Conservation (phyloP, 495 filamentous ascomycete species). For the Aspergillus funiculosus region DNA sequence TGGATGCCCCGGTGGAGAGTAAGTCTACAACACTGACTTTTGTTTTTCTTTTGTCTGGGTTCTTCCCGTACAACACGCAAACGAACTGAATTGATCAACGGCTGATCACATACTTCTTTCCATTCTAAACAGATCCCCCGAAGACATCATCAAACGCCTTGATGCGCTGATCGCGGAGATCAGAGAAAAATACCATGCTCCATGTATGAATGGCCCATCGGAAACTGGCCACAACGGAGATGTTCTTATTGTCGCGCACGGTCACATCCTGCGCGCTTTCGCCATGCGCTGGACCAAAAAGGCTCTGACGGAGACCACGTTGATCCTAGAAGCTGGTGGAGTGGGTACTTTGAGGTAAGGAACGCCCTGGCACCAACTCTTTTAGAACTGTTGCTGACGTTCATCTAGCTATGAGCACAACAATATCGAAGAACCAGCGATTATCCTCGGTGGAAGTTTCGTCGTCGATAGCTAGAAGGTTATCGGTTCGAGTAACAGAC, state of each 20-base stretch:
- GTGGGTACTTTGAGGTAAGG: slow-evolving; percentile 71
- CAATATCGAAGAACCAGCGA: slow-evolving; percentile 61
- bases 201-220: slow-evolving; percentile 30
- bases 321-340: slow-evolving; percentile 69
- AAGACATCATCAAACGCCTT: slow-evolving; percentile 60
- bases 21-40: slow-evolving; percentile 24
- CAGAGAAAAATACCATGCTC: slow-evolving; percentile 47
- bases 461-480: slow-evolving; percentile 32
- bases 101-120: background rate
- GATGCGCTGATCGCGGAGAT: slow-evolving; percentile 75
- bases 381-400: no score
- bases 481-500: background rate
- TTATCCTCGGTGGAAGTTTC: slow-evolving; percentile 54
- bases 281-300: slow-evolving; percentile 81
- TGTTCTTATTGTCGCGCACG: slow-evolving; percentile 70
- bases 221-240: slow-evolving; percentile 45
- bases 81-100: no score
- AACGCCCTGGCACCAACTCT: background rate
- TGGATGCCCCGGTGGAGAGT: slow-evolving; percentile 68
- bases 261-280: slow-evolving; percentile 83
- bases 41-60: slow-evolving; percentile 1
- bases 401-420: slow-evolving; percentile 58
- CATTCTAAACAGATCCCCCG: slow-evolving; percentile 47
- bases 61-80: no score
- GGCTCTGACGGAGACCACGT: slow-evolving; percentile 50